Conservation (phyloP, 164 flowering plant species). For the Kingdonia uniflora region DNA sequence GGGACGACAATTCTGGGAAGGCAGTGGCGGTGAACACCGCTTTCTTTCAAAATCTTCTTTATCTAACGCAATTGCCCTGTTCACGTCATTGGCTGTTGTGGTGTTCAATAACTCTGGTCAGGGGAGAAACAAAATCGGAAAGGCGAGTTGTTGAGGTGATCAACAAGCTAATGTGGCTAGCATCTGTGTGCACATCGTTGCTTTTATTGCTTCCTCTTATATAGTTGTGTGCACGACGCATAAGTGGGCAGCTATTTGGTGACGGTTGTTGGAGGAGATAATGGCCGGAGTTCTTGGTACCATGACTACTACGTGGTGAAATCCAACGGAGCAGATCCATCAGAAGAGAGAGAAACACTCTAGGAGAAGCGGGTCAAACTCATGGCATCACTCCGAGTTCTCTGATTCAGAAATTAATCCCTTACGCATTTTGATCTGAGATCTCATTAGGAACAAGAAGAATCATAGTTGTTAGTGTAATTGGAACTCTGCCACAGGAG, state of each 20-base stretch:
- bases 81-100: slow-evolving; percentile 74
- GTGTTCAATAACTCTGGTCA: slow-evolving; percentile 62
- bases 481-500: too few species aligned
- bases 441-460: too few species aligned
- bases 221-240: slow-evolving; percentile 52
- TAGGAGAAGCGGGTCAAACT: slow-evolving; percentile 58
- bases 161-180: slow-evolving; percentile 82
- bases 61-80: slow-evolving; percentile 62
- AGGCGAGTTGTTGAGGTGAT: slow-evolving; percentile 57
- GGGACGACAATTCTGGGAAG: slow-evolving; percentile 33
- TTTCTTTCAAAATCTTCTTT: slow-evolving; percentile 64
- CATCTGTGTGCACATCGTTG: slow-evolving; percentile 66
- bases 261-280: slow-evolving; percentile 42
- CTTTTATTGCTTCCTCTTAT: slow-evolving; percentile 64
- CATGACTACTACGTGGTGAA: slow-evolving; percentile 62
- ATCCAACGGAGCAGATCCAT: slow-evolving; percentile 24
- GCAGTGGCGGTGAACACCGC: slow-evolving; percentile 35
- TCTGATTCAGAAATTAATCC: slow-evolving; percentile 66
- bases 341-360: slow-evolving; percentile 36
- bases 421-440: slow-evolving; percentile 29
- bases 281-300: slow-evolving; percentile 63
- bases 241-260: slow-evolving; percentile 59
- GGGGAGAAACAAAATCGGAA: slow-evolving; percentile 68
- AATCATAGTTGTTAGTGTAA: too few species aligned
- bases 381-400: slow-evolving; percentile 62